These are phyloP conservation scores for Globisporangium iwayamae DNA, from an alignment of 352 stramenopile species.

Conservation along the genomic window DNA sequence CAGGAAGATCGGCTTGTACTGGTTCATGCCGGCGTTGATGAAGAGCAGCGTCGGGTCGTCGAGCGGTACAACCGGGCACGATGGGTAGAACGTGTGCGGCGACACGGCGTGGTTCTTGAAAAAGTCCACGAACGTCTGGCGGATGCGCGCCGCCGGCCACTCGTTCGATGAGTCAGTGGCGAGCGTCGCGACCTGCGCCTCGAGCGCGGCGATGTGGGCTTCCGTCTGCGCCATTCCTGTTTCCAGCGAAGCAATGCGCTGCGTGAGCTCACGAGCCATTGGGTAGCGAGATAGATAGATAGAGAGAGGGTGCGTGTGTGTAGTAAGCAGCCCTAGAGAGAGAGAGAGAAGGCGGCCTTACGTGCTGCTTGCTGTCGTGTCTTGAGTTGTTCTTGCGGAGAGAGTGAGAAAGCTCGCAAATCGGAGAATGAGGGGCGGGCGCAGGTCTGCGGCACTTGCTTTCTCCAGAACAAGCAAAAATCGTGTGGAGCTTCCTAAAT, in stretches of 20 bases:
- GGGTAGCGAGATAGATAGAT: not conserved
- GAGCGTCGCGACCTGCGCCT: constrained; percentile 18
- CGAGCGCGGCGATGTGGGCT: constrained; percentile 19
- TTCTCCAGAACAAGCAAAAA: not conserved
- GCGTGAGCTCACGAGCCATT: constrained; percentile 20
- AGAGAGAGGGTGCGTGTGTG: not conserved
- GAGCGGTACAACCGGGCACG: constrained; percentile 94
- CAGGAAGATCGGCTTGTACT: constrained; percentile 99
- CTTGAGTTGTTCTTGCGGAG: not conserved
- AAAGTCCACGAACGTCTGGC: constrained; percentile 97
- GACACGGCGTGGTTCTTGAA: constrained; percentile 87
- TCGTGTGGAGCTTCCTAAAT: constrained; percentile 9
- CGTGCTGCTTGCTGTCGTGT: not conserved
- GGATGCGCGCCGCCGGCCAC: constrained; percentile 95
- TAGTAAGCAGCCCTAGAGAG: not conserved
- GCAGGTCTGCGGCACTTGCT: not conserved
- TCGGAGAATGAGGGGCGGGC: constrained; percentile 1
- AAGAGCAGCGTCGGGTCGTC: constrained; percentile 99
- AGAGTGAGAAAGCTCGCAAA: not conserved
- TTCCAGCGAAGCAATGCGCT: constrained; percentile 29
- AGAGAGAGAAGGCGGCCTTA: not conserved
- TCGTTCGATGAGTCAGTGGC: constrained; percentile 26
- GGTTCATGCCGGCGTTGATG: constrained; percentile 99
- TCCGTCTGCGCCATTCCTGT: constrained; percentile 24
- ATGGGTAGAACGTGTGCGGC: constrained; percentile 95